Evolutionary conservation across 352 stramenopile genomes (phyloP), one percentile per base, ranked within the genome.

Genomic region (Phytopythium oedochilum): DNA sequence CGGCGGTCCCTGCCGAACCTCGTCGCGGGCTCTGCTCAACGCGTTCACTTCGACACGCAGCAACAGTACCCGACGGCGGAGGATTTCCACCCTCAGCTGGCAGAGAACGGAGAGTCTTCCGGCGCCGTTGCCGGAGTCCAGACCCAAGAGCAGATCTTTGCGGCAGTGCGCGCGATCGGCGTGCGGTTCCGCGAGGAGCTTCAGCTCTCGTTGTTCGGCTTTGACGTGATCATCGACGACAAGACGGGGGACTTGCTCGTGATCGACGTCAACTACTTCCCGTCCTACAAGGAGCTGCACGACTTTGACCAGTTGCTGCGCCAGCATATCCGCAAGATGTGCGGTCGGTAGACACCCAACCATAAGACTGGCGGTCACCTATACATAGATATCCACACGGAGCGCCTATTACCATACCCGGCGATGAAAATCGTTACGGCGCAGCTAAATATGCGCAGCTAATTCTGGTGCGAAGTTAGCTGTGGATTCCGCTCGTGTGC

Each of bases 191-290:
- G 82, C n/a, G 57, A 83, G 31, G 62, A 76, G 44, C 63, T 91
- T 7, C 59, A 76, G 26, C 67, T 94, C 14, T 85, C 82, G 45
- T 66, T 94, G 15, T 94, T 94, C 55, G 84, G 84, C 43, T 94
- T 90, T 43, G 84, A 94, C 58, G 84, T 92, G 44, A 94, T 94
- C 67, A 57, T 92, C 35, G 78, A 75, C 23, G 73, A 88, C 55
- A 61, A 71, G 26, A 74, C 65, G 20, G 54, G 69, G 18, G 75
- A 83, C 28, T 65, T 87, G 25, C 81, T 77, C 45, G 84, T 94
- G 34, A 89, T 94, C 55, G 84, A 94, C 46, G 78, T 94, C 58
- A 94, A 94, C 64, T 94, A 94, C 63, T 94, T 94, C 53, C 84
- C 84, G 45, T 94, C 84, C 5, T 94, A 91, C 68, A 87, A 84